These are phyloP conservation scores for Elsinoe fawcettii DNA, from an alignment of 2,329 filamentous ascomycete genomes.

Conservation along the genomic window DNA sequence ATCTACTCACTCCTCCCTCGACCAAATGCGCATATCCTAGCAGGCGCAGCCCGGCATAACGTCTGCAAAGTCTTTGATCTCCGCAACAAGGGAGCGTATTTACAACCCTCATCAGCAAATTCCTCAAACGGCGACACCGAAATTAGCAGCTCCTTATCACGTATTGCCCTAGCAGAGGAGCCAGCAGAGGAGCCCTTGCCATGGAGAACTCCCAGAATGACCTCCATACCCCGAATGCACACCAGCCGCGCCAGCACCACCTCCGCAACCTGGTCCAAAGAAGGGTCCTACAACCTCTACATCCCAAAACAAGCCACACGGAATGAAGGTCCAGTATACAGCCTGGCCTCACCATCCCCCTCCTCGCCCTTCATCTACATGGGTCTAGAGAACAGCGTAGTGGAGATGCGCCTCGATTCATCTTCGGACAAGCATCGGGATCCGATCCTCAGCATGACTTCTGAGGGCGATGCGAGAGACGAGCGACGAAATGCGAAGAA, in stretches of 20 bases:
- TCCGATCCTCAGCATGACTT: constrained; percentile 26
- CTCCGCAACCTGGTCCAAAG: not conserved
- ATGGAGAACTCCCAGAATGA: not conserved
- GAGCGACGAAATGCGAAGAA: not conserved
- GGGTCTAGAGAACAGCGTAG: constrained; percentile 39
- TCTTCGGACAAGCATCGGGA: constrained; percentile 39
- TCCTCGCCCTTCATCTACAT: constrained; percentile 40
- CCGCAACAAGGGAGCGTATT: constrained; percentile 40
- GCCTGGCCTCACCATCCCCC: constrained; percentile 39
- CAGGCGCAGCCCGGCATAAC: constrained; percentile 49
- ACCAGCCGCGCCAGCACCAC: not conserved
- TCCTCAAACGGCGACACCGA: not conserved
- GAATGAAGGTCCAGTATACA: constrained; percentile 39
- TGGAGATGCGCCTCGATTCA: constrained; percentile 38
- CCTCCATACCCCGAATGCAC: not conserved
- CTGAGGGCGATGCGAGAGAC: constrained; percentile 17
- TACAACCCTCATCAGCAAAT: constrained; percentile 31
- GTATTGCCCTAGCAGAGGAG: not conserved
- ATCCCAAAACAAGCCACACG: not conserved
- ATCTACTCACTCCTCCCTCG: constrained; percentile 53
- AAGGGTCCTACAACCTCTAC: constrained; percentile 14
- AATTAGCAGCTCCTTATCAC: not conserved
- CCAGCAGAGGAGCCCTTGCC: not conserved
- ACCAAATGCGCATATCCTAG: constrained; percentile 49
- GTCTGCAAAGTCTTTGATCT: constrained; percentile 57